These are phyloP conservation scores for Russula lepida DNA, from an alignment of 768 basidiomycete species.

Conservation along the genomic window DNA sequence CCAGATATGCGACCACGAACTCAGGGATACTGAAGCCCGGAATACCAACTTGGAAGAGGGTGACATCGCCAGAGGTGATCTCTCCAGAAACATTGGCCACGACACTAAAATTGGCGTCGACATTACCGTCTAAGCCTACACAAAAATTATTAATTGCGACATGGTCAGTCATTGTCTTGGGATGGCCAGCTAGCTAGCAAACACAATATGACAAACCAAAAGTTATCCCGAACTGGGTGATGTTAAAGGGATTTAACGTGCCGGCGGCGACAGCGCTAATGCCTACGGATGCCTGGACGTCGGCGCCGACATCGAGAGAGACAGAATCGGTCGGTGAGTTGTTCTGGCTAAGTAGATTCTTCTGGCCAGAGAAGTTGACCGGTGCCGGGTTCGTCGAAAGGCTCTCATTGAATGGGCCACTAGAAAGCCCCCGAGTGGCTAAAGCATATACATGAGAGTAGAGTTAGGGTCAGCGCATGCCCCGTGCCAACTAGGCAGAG, in stretches of 20 bases:
- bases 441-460: not conserved
- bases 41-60: not conserved
- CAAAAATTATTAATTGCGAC: constrained; percentile 12
- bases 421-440: too few species aligned
- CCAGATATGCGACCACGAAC: not conserved
- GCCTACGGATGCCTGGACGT: not conserved
- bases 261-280: constrained; percentile 3
- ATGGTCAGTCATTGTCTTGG: constrained; percentile 13
- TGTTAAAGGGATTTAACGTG: not conserved
- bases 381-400: not conserved
- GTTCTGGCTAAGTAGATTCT: not conserved
- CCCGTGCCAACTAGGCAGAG: not conserved
- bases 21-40: not conserved
- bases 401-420: not conserved
- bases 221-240: constrained; percentile 2
- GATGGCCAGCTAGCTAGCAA: not conserved
- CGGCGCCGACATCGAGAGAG: not conserved
- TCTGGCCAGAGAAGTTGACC: not conserved
- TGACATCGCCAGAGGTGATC: not conserved
- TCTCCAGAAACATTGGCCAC: not conserved
- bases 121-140: not conserved
- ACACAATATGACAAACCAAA: not conserved
- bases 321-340: not conserved
- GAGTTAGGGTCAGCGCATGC: not conserved
- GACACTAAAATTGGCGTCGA: not conserved